Base-by-base conservation (phyloP, 805 yeast species). In the Grigorovia transvaalensis region DNA sequence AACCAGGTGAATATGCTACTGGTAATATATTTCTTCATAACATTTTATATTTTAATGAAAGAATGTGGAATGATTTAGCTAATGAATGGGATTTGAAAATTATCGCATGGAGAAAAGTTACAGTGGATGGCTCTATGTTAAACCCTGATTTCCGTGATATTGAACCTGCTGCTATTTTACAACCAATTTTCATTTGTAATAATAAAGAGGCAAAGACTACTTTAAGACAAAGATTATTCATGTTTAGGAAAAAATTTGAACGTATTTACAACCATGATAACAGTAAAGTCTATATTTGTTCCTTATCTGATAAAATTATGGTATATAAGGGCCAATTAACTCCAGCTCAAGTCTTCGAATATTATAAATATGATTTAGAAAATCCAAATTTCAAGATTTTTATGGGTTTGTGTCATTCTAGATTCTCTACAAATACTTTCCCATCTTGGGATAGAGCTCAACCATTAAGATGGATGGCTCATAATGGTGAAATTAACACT, bases 361-460 rank as follows among this genome's bases (percentile, higher is more conserved):
- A 93, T 73, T 91, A 90, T 74, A 89, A 88, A 67, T 11, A 48
- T 35, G 99, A 91, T 71, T 78, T 91, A 66, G 84, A 82, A 56
- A 89, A 88, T 68, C 91, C 89, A 29, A 93, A 89, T 64, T 91
- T 82, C 71, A 91, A 88, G 72, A 93, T 95, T 46, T 97, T 90
- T 66, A 88, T 93, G 76, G 96, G 97, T 15, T 77, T 91, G 44
- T 98, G 91, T 49, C 99, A 91, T 74, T 90, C 98, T 23, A 82
- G 99, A 68, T 91, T 91, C 77, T 89, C 97, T 53, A 91, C 99
- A 35, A 91, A 91, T 71, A 91, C 99, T 48, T 91, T 91, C 81
- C 99, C 99, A 47, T 88, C 96, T n/a, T 91, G 99, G 99, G 99
- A 93, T 72, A 82, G 99, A 71, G 98, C 99, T 23, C 99, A 91